Conservation (phyloP, 2,329 filamentous ascomycete genomes). For the Pezicula carpinea region DNA sequence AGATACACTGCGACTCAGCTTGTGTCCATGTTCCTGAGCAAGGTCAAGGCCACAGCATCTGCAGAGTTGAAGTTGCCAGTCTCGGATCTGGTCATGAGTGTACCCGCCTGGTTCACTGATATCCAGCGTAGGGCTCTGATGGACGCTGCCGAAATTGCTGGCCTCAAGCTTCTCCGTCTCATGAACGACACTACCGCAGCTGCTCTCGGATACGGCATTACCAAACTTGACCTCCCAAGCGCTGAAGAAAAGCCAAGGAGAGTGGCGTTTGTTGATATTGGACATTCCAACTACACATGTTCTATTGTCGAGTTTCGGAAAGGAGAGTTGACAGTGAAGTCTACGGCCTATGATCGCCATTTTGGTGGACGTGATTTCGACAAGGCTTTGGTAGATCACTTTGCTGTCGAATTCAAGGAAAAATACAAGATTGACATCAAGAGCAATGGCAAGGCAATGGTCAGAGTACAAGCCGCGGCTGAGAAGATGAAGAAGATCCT, state of each 20-base stretch:
- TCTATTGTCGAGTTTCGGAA: slow-evolving; percentile 96
- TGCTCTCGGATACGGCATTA: slow-evolving; percentile 95
- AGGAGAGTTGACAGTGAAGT: slow-evolving; percentile 90
- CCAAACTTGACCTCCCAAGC: slow-evolving; percentile 86
- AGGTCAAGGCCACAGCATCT: slow-evolving; percentile 84
- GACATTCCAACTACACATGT: slow-evolving; percentile 92
- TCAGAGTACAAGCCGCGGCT: slow-evolving; percentile 80
- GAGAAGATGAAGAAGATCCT: slow-evolving; percentile 99
- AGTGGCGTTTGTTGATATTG: slow-evolving; percentile 90
- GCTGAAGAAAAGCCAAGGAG: slow-evolving; percentile 89
- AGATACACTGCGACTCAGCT: slow-evolving; percentile 93
- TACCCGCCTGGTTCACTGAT: slow-evolving; percentile 96
- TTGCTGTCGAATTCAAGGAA: slow-evolving; percentile 92
- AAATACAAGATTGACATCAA: slow-evolving; percentile 97
- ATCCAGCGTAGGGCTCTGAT: slow-evolving; percentile 83
- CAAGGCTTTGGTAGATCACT: slow-evolving; percentile 89
- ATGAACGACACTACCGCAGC: slow-evolving; percentile 98
- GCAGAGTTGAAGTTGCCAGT: slow-evolving; percentile 87
- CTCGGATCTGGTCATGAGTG: slow-evolving; percentile 87
- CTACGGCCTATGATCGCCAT: slow-evolving; percentile 89
- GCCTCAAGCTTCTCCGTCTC: slow-evolving; percentile 84
- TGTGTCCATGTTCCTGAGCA: slow-evolving; percentile 91
- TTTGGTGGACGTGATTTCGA: slow-evolving; percentile 98
- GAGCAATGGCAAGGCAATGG: slow-evolving; percentile 82
- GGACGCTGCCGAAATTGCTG: slow-evolving; percentile 89